Percentiles rank a stretch among this genome's conserved stretches.
Evolutionary conservation across 768 basidiomycete genomes (phyloP).

Genomic region (Tricholoma saponaceum): DNA sequence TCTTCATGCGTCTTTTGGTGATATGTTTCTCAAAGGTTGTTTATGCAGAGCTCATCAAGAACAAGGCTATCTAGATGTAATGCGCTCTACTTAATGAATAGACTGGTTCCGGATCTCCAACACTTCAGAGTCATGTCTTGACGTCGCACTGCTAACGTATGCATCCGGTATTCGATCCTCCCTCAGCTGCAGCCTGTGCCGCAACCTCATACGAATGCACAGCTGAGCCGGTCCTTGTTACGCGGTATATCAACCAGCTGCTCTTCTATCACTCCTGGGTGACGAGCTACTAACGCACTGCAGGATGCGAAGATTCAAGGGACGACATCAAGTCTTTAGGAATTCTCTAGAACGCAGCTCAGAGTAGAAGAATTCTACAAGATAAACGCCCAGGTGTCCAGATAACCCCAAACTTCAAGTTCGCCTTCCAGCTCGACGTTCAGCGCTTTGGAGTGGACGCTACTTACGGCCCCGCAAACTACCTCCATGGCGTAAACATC

Average conservation of each 20-base stretch:
- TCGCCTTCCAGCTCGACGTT: neutral
- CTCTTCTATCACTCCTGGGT: neutral
- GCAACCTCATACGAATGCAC: neutral
- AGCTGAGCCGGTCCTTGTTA: neutral
- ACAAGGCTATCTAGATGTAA: slow-evolving; percentile 74
- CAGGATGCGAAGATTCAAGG: neutral
- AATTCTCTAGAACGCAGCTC: no score
- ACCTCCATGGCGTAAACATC: neutral
- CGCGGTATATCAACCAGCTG: neutral
- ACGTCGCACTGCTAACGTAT: neutral
- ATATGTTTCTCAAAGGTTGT: neutral
- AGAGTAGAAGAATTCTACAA: no score
- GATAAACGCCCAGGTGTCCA: neutral
- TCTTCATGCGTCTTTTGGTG: neutral
- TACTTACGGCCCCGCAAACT: neutral
- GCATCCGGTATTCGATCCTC: neutral
- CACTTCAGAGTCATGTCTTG: neutral
- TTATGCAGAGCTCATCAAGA: slow-evolving; percentile 78
- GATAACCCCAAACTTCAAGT: neutral
- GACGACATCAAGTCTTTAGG: no score
- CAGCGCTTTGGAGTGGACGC: neutral
- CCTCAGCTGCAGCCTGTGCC: neutral
- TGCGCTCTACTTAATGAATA: neutral
- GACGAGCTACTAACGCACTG: neutral
- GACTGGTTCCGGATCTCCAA: neutral